Evolutionary conservation across 768 basidiomycete species (phyloP).

Genomic region (Termitomyces sp.): DNA sequence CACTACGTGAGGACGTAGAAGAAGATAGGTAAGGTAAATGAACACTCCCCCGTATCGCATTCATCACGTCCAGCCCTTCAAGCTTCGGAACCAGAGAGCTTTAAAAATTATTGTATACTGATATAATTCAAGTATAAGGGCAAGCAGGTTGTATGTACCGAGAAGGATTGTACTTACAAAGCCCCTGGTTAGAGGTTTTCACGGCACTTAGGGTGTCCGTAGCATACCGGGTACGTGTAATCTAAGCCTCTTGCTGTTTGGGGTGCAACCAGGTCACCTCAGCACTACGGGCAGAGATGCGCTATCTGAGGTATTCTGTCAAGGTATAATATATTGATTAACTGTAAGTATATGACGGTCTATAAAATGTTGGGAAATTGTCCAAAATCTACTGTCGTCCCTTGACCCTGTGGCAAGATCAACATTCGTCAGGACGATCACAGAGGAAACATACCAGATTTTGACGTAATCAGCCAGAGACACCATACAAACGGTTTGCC

Average conservation of each 20-base stretch:
- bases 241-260: neutral
- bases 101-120: no score
- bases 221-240: no score
- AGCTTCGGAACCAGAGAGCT: no score
- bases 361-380: constrained; percentile 9
- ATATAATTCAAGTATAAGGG: no score
- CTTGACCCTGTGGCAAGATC: constrained; percentile 48
- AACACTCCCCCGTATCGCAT: no score
- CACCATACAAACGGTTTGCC: constrained; percentile 99
- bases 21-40: no score
- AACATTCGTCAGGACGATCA: constrained; percentile 7
- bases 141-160: no score
- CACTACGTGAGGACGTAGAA: no score
- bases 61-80: no score
- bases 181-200: no score
- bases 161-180: no score
- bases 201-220: no score
- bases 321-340: constrained; percentile 22
- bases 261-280: neutral
- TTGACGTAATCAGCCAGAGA: constrained; percentile 97
- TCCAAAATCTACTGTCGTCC: constrained; percentile 29
- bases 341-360: constrained; percentile 15
- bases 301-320: constrained; percentile 7
- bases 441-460: constrained; percentile 53
- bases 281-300: neutral